Percentiles rank a stretch among this genome's conserved stretches.
Conservation (phyloP, 345 rosid species). For the Alliaria petiolata region DNA sequence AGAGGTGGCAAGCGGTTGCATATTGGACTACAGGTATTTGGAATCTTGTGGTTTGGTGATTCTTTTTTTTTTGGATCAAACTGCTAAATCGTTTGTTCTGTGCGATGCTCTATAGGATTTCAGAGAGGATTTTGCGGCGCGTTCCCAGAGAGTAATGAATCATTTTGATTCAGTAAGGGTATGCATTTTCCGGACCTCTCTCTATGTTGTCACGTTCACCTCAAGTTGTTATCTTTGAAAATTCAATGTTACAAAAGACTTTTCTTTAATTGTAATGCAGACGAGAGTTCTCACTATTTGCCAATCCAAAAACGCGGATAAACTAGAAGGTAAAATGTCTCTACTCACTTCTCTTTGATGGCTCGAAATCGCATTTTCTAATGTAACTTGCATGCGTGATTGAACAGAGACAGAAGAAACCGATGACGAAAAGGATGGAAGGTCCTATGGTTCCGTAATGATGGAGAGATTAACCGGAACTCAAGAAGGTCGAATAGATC, state of each 20-base stretch:
- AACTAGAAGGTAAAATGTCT: constrained; percentile 51
- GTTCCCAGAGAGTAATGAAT: constrained; percentile 63
- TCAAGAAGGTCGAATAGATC: constrained; percentile 83
- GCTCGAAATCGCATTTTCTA: neutral
- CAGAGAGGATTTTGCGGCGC: constrained; percentile 70
- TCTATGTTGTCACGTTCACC: neutral
- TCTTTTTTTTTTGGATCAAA: neutral
- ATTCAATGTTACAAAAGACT: constrained; percentile 4
- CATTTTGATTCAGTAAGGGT: constrained; percentile 61
- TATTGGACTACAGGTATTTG: constrained; percentile 79
- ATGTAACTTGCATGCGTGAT: constrained; percentile 8
- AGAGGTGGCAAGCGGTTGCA: constrained; percentile 97
- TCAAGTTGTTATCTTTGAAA: neutral
- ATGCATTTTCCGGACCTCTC: constrained; percentile 1
- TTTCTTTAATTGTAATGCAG: constrained; percentile 37
- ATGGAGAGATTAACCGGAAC: constrained; percentile 76
- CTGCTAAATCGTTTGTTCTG: neutral
- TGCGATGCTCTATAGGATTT: constrained; percentile 53
- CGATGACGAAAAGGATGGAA: constrained; percentile 46
- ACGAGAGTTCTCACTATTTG: constrained; percentile 72
- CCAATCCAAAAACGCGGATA: constrained; percentile 58
- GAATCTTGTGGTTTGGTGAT: neutral
- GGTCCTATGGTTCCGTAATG: constrained; percentile 79
- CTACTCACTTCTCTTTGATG: neutral
- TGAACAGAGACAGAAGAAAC: constrained; percentile 47